Conservation (phyloP, 139 green algal genomes). For the Chlamydomonas sp. region DNA sequence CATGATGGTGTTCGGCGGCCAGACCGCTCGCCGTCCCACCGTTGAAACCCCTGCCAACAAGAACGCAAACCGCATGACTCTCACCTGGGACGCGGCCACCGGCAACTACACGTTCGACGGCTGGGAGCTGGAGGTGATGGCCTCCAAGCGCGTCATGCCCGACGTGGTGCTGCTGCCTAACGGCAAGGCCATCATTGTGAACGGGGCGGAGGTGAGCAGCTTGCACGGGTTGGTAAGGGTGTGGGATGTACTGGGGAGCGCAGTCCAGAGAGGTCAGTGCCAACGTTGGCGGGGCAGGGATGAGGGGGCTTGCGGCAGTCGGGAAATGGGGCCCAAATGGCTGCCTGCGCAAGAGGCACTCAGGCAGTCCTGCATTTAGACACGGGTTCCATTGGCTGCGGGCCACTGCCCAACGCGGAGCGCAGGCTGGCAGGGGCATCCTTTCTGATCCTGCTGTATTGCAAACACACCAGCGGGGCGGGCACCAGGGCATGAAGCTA, state of each 20-base stretch:
- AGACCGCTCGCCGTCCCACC: not conserved
- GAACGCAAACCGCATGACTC: not conserved
- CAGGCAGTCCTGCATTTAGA: no score
- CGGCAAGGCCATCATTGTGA: conserved; percentile 36
- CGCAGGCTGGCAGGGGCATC: no score
- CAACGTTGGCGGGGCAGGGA: no score
- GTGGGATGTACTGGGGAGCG: not conserved
- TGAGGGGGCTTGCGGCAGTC: no score
- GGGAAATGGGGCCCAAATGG: no score
- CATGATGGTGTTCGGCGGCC: conserved; percentile 18
- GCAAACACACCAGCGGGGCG: no score
- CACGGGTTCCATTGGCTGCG: no score
- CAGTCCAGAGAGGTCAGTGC: no score
- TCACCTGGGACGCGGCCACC: not conserved
- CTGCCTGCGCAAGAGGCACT: no score
- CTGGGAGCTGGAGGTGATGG: conserved; percentile 16
- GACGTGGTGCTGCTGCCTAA: conserved; percentile 40
- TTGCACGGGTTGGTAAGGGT: not conserved
- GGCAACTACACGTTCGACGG: conserved; percentile 26
- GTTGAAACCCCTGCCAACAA: not conserved
- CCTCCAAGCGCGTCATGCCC: conserved; percentile 24
- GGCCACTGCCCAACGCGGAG: no score
- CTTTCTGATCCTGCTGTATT: no score
- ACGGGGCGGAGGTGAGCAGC: conserved; percentile 8
- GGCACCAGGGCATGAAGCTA: no score